phyloP scores from a whole-genome alignment of 306 rosid species.

The Pueraria montana region DNA sequence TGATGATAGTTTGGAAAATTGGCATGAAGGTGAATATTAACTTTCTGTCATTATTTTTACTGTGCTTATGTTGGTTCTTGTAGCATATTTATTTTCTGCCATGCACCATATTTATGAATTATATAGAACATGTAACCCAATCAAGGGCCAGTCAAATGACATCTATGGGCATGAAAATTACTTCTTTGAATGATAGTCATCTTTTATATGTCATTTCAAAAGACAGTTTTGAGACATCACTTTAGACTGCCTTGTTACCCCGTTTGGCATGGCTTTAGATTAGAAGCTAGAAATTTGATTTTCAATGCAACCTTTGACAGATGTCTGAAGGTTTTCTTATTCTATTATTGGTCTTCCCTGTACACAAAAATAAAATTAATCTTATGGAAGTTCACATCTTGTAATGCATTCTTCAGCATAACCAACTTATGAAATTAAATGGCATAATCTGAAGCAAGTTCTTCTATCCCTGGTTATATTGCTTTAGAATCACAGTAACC shows the following conservation, averaged over 20 bases:
- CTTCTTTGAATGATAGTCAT: conserved; percentile 8
- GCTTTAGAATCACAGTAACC: conserved; percentile 32
- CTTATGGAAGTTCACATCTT: conserved; percentile 12
- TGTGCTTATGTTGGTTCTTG: conserved; percentile 17
- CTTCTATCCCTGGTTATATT: background rate
- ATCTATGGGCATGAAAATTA: conserved; percentile 31
- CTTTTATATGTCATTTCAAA: conserved; percentile 40
- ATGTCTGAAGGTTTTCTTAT: background rate
- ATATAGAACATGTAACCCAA: conserved; percentile 5
- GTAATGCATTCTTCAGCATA: conserved; percentile 14
- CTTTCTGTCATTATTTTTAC: background rate
- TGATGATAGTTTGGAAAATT: conserved; percentile 85
- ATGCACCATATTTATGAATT: conserved; percentile 2
- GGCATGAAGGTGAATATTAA: conserved; percentile 79
- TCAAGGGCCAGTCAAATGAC: conserved; percentile 10
- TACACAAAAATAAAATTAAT: background rate
- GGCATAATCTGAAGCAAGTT: conserved; percentile 10
- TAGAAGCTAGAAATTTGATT: conserved; percentile 22
- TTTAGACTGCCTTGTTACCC: conserved; percentile 14
- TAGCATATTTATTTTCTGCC: conserved; percentile 2
- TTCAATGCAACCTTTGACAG: conserved; percentile 21
- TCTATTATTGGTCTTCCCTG: conserved; percentile 3
- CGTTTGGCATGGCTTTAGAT: conserved; percentile 6
- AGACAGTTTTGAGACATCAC: background rate
- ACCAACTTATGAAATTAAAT: conserved; percentile 1